phyloP scores from a whole-genome alignment of 768 basidiomycete genomes.

The Amanita muscaria region DNA sequence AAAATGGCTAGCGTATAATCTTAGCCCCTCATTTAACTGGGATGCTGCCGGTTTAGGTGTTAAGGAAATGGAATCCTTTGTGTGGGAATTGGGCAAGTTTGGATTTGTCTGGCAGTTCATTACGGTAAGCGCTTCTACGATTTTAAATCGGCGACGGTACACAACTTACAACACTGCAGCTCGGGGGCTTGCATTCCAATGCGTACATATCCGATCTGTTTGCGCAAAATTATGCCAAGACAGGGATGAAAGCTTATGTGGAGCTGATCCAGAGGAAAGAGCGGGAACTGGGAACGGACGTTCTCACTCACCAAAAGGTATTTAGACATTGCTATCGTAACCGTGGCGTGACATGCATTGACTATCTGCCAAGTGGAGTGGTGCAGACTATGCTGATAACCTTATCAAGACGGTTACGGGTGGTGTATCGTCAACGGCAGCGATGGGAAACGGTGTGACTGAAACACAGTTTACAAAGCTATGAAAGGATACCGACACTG shows the following conservation, averaged over 20 bases:
- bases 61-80: slow-evolving; percentile 77
- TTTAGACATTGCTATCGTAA: too few species aligned
- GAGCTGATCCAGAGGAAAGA: slow-evolving; percentile 90
- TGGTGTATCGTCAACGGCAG: slow-evolving; percentile 93
- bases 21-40: slow-evolving; percentile 93
- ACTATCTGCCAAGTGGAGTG: slow-evolving; percentile 57
- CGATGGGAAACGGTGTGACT: slow-evolving; percentile 97
- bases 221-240: slow-evolving; percentile 79
- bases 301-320: slow-evolving; percentile 97
- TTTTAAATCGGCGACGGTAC: too few species aligned
- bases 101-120: slow-evolving; percentile 99
- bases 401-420: slow-evolving; percentile 95
- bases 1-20: slow-evolving; percentile 95
- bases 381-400: slow-evolving; percentile 87
- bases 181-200: slow-evolving; percentile 95
- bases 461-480: slow-evolving; percentile 87
- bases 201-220: slow-evolving; percentile 94
- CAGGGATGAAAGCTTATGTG: slow-evolving; percentile 99
- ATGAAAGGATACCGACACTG: too few species aligned
- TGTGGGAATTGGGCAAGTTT: slow-evolving; percentile 91
- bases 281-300: slow-evolving; percentile 89
- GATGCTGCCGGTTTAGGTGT: slow-evolving; percentile 85
- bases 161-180: too few species aligned
- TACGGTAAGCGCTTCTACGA: too few species aligned
- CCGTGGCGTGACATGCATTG: background rate